Evolutionary conservation across 495 filamentous ascomycete genomes (phyloP), one percentile per base, ranked within the genome.

Genomic region (Aspergillus taichungensis): DNA sequence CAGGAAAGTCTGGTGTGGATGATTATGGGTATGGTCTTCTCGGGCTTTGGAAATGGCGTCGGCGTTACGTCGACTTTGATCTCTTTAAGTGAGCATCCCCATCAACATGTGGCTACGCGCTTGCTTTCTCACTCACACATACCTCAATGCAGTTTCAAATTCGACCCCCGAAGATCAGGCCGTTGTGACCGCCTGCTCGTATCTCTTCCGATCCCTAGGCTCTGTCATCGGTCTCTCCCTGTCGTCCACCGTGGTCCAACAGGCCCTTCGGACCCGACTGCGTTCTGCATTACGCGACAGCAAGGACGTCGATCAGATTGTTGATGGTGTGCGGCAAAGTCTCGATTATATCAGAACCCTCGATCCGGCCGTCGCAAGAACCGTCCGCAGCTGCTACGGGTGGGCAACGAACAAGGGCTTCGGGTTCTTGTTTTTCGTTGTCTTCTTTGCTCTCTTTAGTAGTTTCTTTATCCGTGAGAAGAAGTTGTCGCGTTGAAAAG

Each of bases 181-280:
- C 0, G 74, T 94, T 3, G 83, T 82, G 3, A 90, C 87, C 9
- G 88, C 88, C 2, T 89, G 85, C 59, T 86, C 80, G 1, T 95
- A 94, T 60, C 76, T 94, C 2, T 95, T 95, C 72, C 81, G 88
- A 4, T 83, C 84, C 5, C 68, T 94, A 8, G 88, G 88, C n/a
- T 81, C 78, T 4, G 81, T 87, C 7, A 73, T 86, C 13, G 86
- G 87, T 7, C 61, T 94, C 32, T 83, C 82, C 14, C 57, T 87
- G 18, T 74, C 79, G 10, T 77, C 85, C 0, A 88, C 84, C 3
- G 72, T 88, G 11, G 74, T 88, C 12, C 88, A 95, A 57, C 81
- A 85, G 48, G 68, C 70, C 8, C 68, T 95, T 14, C 73, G 85
- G 5, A 63, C 56, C 3, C 67, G 75, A 30, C 66, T 94, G n/a